These are phyloP conservation scores for Paramyrothecium roridum DNA, from an alignment of 2,329 filamentous ascomycete genomes.

Conservation along the genomic window DNA sequence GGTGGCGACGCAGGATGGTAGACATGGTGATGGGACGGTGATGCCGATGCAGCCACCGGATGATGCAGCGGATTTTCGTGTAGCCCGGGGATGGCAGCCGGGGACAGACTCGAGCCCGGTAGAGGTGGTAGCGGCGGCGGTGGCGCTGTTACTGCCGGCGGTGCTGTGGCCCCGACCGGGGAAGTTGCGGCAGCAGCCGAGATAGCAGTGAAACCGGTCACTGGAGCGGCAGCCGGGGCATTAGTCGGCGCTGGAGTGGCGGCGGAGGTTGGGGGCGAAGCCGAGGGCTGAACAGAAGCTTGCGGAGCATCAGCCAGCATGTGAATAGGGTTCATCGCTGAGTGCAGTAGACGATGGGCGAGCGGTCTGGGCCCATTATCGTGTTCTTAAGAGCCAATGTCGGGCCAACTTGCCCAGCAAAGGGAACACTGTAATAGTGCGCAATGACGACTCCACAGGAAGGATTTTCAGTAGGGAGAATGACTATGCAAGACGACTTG, in stretches of 20 bases:
- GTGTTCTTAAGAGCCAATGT: not conserved
- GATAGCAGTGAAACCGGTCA: too few species aligned
- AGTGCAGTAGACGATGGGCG: not conserved
- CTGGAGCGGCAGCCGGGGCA: not conserved
- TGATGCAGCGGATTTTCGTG: not conserved
- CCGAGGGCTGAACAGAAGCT: slow-evolving; percentile 6
- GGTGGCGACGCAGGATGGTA: slow-evolving; percentile 26
- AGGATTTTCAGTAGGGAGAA: too few species aligned
- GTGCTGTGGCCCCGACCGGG: not conserved
- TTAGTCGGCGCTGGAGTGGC: slow-evolving; percentile 4
- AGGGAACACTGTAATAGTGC: not conserved
- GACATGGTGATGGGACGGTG: slow-evolving; percentile 18
- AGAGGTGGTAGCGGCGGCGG: not conserved
- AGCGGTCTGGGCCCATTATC: not conserved
- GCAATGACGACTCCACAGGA: too few species aligned
- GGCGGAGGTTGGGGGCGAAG: slow-evolving; percentile 8
- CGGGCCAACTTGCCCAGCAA: not conserved
- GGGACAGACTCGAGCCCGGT: slow-evolving; percentile 2
- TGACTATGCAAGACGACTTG: too few species aligned
- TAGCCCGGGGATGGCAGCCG: slow-evolving; percentile 2
- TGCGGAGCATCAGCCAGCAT: slow-evolving; percentile 28
- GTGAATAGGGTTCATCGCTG: slow-evolving; percentile 36
- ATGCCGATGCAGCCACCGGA: not conserved
- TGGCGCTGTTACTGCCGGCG: slow-evolving; percentile 4
- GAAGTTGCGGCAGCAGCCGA: not conserved